A percentile compares a stretch with the other conserved stretches of the same genome.
Conservation (phyloP, 73 alveolate species). For the Effrenium voratum region DNA sequence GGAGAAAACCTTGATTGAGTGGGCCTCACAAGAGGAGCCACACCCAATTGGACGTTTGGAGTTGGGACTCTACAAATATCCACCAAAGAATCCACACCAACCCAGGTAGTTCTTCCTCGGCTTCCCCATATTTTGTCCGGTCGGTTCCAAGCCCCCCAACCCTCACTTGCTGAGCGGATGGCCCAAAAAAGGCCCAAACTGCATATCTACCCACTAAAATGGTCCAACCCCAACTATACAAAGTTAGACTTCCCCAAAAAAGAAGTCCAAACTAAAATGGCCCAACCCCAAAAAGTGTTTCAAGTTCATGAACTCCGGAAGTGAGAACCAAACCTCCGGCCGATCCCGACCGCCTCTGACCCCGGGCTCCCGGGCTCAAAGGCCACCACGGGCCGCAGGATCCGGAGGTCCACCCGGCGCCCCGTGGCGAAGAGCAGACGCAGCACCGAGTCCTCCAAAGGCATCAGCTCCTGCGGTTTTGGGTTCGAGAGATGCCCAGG, state of each 20-base stretch:
- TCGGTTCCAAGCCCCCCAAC: too few relatives aligned
- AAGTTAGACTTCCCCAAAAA: too few relatives aligned
- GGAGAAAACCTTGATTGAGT: background rate
- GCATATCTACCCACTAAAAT: too few relatives aligned
- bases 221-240: too few relatives aligned
- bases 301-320: background rate
- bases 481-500: constrained; percentile 77
- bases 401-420: constrained; percentile 29
- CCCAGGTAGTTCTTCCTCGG: too few relatives aligned
- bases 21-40: background rate
- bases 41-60: too few relatives aligned
- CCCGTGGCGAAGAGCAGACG: constrained; percentile 34
- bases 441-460: constrained; percentile 28
- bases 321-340: background rate
- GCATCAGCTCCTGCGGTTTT: constrained; percentile 45
- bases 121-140: too few relatives aligned
- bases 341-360: background rate
- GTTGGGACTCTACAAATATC: too few relatives aligned
- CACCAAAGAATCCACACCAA: too few relatives aligned
- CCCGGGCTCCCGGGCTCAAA: background rate
- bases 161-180: too few relatives aligned
- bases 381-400: constrained; percentile 73
- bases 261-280: background rate
- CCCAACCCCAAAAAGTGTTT: background rate
- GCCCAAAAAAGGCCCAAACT: too few relatives aligned